Percentiles rank a stretch among this genome's conserved stretches.
phyloP scores from a whole-genome alignment of 768 basidiomycete genomes.

The Lactarius sp. region DNA sequence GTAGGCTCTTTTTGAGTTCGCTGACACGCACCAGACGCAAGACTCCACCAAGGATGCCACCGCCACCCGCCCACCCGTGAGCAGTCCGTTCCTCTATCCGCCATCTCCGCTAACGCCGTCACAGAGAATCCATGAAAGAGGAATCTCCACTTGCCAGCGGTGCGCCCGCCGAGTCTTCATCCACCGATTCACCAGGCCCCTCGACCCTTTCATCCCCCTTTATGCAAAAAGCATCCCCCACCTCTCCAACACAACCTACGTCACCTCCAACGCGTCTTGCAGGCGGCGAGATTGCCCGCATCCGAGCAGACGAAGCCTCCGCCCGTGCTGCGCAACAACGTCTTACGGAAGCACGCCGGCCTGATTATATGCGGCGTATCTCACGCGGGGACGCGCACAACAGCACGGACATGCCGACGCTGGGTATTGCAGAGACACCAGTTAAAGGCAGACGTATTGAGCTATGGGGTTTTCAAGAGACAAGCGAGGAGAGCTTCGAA shows the following conservation, averaged over 20 bases:
- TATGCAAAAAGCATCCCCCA: slow-evolving; percentile 26
- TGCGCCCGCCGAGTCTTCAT: slow-evolving; percentile 15
- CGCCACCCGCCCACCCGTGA: slow-evolving; percentile 7
- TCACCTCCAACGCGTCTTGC: slow-evolving; percentile 28
- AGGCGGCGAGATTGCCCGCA: slow-evolving; percentile 57
- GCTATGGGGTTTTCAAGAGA: slow-evolving; percentile 42
- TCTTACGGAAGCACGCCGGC: slow-evolving; percentile 58
- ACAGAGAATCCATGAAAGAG: slow-evolving; percentile 3
- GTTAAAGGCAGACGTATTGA: slow-evolving; percentile 66
- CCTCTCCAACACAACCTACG: slow-evolving; percentile 18
- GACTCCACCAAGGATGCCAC: slow-evolving; percentile 9
- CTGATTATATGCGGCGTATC: slow-evolving; percentile 63
- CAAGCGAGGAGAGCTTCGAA: slow-evolving; percentile 70
- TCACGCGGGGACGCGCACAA: slow-evolving; percentile 34
- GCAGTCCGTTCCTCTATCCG: not conserved
- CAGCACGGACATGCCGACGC: slow-evolving; percentile 32
- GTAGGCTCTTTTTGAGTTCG: not conserved
- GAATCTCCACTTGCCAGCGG: slow-evolving; percentile 16
- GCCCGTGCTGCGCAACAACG: slow-evolving; percentile 45
- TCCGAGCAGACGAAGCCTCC: slow-evolving; percentile 49
- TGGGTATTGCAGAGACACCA: slow-evolving; percentile 68
- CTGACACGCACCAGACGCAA: slow-evolving; percentile 17
- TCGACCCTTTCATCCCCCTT: slow-evolving; percentile 34
- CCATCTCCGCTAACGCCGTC: not conserved
- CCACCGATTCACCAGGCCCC: slow-evolving; percentile 27